These are phyloP conservation scores for Dacryopinax spathularia DNA, from an alignment of 768 basidiomycete species.

Conservation along the genomic window DNA sequence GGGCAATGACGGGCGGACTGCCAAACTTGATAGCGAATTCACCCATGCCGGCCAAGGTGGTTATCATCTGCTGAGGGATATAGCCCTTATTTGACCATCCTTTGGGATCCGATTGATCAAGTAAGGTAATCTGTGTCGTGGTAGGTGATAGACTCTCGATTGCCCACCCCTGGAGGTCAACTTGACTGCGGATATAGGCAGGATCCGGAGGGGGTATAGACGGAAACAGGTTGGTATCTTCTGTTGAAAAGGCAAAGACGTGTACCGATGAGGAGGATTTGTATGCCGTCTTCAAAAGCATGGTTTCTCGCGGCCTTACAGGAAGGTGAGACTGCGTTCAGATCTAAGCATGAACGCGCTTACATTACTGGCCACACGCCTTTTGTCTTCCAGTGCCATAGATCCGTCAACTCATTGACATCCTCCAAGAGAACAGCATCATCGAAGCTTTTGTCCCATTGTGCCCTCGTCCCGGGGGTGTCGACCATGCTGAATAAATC, in stretches of 20 bases:
- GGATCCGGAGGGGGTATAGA: constrained; percentile 51
- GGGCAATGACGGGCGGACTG: constrained; percentile 81
- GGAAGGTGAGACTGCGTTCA: constrained; percentile 1
- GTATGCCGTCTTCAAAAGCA: constrained; percentile 88
- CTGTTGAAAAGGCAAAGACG: constrained; percentile 86
- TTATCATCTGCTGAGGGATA: constrained; percentile 89
- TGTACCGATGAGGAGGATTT: constrained; percentile 92
- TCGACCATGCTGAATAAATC: constrained; percentile 78
- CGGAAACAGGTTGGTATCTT: constrained; percentile 77
- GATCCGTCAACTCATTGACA: constrained; percentile 74
- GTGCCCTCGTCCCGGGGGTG: constrained; percentile 66
- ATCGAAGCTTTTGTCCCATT: constrained; percentile 85
- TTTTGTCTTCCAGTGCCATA: constrained; percentile 87
- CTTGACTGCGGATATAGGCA: constrained; percentile 77
- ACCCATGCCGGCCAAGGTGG: constrained; percentile 75
- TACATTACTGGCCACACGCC: constrained; percentile 89
- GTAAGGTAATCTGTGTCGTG: constrained; percentile 80
- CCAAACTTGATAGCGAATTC: constrained; percentile 93
- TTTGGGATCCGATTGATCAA: constrained; percentile 94
- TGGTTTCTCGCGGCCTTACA: constrained; percentile 73
- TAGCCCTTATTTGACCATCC: constrained; percentile 93
- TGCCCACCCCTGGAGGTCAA: constrained; percentile 98
- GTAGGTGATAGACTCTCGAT: constrained; percentile 91
- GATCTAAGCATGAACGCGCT: constrained; percentile 18
- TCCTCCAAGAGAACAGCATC: constrained; percentile 78